A percentile compares a stretch with the other conserved stretches of the same genome.
Conservation (phyloP, 2,329 filamentous ascomycete genomes). For the Colletotrichum kahawae region DNA sequence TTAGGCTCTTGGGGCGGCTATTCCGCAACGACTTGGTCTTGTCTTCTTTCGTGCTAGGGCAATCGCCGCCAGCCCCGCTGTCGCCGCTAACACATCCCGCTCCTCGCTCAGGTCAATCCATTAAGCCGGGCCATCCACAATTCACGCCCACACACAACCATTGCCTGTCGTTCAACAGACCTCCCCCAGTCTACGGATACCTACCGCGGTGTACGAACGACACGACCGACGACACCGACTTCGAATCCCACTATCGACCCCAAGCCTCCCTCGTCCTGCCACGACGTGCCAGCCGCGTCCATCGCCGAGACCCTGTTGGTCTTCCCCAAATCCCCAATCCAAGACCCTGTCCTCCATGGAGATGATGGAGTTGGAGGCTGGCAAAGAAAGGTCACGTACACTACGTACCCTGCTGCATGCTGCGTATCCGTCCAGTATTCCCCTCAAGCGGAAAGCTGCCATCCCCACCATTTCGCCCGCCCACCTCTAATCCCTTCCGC, state of each 20-base stretch:
- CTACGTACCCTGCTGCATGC: neutral
- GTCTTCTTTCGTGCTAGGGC: slow-evolving; percentile 11
- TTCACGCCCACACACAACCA: neutral
- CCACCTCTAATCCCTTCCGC: slow-evolving; percentile 9
- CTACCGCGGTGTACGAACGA: neutral
- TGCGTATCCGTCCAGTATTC: slow-evolving; percentile 14
- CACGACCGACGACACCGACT: neutral
- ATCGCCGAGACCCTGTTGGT: neutral
- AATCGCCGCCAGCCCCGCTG: slow-evolving; percentile 13
- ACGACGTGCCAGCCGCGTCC: neutral
- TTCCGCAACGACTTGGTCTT: slow-evolving; percentile 12
- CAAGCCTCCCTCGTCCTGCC: neutral
- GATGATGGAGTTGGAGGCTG: neutral
- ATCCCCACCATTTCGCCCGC: neutral
- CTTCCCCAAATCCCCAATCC: neutral
- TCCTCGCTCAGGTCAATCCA: slow-evolving; percentile 4
- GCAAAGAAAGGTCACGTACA: neutral
- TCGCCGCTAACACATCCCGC: slow-evolving; percentile 10
- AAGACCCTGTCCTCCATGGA: neutral
- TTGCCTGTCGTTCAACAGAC: neutral
- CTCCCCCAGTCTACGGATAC: neutral
- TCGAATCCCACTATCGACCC: neutral
- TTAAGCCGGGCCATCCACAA: slow-evolving; percentile 9
- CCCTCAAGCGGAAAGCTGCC: slow-evolving; percentile 2
- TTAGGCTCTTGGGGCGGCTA: slow-evolving; percentile 19